These are phyloP conservation scores for Candida arabinofermentans DNA, from an alignment of 805 yeast species.

Conservation along the genomic window DNA sequence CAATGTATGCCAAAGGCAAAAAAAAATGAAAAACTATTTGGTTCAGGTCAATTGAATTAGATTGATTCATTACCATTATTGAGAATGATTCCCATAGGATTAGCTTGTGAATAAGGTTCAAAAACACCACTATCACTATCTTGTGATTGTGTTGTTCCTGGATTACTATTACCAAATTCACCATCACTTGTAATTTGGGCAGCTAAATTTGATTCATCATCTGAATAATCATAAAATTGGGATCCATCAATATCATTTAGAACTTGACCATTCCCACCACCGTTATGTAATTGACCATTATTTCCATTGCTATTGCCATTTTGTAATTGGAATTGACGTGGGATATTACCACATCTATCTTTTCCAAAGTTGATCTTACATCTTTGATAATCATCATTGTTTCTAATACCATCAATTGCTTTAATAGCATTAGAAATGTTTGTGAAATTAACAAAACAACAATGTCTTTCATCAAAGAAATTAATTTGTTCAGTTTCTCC, in stretches of 20 bases:
- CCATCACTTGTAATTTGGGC: conserved; percentile 2
- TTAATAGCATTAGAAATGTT: conserved; percentile 87
- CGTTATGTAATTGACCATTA: background rate
- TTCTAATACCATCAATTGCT: conserved; percentile 88
- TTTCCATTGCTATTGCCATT: conserved; percentile 1
- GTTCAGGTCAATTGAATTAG: too few species aligned
- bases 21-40: too few species aligned
- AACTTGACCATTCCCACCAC: conserved; percentile 14
- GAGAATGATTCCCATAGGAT: conserved; percentile 24
- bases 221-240: conserved; percentile 21
- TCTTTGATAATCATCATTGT: conserved; percentile 60
- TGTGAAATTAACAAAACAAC: conserved; percentile 90
- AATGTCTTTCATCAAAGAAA: conserved; percentile 73
- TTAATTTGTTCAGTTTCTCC: conserved; percentile 97
- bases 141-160: background rate
- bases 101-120: conserved; percentile 15
- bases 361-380: conserved; percentile 89
- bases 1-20: too few species aligned
- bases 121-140: conserved; percentile 15
- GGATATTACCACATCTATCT: conserved; percentile 92
- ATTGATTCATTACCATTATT: background rate
- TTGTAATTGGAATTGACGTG: conserved; percentile 54
- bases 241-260: conserved; percentile 15
- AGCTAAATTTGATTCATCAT: conserved; percentile 11
- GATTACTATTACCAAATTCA: background rate